Conservation (phyloP, 2,329 filamentous ascomycete species). For the Catunica adiposa region DNA sequence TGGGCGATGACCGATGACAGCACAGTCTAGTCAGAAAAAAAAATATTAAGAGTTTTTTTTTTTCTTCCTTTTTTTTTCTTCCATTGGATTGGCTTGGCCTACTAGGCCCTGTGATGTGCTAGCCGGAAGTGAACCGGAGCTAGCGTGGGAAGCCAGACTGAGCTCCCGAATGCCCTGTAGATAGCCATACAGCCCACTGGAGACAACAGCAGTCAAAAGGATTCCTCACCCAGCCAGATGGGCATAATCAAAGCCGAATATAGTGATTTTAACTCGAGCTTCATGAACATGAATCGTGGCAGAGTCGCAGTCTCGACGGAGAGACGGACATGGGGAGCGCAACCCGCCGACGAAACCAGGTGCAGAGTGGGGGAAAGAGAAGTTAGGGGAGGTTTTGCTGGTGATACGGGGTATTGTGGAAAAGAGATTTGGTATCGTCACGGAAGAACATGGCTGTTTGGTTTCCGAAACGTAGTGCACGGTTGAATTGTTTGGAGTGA, state of each 20-base stretch:
- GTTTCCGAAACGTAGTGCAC: background rate
- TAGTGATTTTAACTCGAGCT: background rate
- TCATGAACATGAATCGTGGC: background rate
- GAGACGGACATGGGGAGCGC: background rate
- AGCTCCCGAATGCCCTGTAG: background rate
- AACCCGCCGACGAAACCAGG: too few relatives aligned
- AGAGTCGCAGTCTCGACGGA: background rate
- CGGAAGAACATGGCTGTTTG: background rate
- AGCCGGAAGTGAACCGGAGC: constrained; percentile 14
- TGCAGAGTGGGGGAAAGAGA: too few relatives aligned
- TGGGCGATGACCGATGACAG: background rate
- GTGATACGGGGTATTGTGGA: too few relatives aligned
- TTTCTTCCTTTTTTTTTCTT: too few relatives aligned
- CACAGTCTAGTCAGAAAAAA: background rate
- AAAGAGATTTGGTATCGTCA: too few relatives aligned
- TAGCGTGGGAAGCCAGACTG: background rate
- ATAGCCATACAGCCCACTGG: background rate
- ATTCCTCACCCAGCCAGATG: too few relatives aligned
- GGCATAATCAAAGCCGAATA: too few relatives aligned
- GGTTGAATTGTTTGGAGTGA: background rate
- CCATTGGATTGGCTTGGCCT: background rate
- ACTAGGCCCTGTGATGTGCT: background rate
- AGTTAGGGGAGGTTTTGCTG: too few relatives aligned
- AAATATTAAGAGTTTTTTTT: constrained; percentile 2
- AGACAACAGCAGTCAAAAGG: background rate